Percentiles rank a stretch among this genome's conserved stretches.
Conservation (phyloP, 2,329 filamentous ascomycete genomes). For the Diaporthe ampelina region DNA sequence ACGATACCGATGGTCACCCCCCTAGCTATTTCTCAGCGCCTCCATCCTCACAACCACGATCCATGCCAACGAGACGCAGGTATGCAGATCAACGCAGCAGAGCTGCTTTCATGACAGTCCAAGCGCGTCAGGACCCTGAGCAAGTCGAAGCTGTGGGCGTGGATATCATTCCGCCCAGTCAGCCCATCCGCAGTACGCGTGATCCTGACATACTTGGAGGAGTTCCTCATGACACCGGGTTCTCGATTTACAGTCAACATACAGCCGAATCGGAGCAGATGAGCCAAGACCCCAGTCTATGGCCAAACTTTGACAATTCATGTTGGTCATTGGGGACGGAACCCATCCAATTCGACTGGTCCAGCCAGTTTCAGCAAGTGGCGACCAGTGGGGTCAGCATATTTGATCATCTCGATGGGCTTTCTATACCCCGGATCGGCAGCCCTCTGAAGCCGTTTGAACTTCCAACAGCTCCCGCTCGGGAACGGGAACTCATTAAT, state of each 20-base stretch:
- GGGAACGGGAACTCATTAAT: background rate
- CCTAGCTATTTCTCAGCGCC: no score
- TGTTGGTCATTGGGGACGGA: no score
- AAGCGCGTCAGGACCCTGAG: no score
- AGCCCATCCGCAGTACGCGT: background rate
- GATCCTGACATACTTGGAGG: background rate
- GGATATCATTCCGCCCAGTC: background rate
- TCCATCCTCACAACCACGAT: no score
- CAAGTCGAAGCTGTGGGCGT: no score
- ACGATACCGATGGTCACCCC: no score
- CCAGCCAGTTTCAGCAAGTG: no score
- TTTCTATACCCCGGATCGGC: background rate
- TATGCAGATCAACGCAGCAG: no score
- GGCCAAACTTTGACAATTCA: background rate
- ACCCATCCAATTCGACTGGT: background rate
- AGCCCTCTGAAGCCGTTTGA: background rate
- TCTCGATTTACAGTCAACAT: background rate
- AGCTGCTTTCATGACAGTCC: no score
- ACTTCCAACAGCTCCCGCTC: background rate
- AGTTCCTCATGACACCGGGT: background rate
- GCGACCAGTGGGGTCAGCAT: background rate
- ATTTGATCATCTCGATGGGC: background rate
- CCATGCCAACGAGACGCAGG: no score
- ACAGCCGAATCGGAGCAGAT: no score
- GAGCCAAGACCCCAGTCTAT: no score